Percentiles rank a stretch among this genome's conserved stretches.
These are phyloP conservation scores for Pisolithus thermaeus DNA, from an alignment of 1,284 basidiomycete genomes.

Conservation along the genomic window DNA sequence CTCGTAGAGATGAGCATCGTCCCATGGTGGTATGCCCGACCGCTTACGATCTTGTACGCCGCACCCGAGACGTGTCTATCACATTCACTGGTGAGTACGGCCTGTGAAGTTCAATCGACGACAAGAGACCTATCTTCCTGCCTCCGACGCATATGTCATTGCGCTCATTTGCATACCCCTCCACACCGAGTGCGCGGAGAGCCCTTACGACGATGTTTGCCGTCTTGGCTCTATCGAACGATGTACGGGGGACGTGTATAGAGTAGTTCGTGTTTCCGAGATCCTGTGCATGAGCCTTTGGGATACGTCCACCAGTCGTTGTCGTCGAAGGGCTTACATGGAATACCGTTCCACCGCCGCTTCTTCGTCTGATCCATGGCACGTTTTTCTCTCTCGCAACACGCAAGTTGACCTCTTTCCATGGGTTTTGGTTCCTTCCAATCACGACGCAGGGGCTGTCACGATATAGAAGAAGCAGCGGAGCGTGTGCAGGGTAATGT, in stretches of 20 bases:
- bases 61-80: conserved; percentile 84
- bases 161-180: conserved; percentile 80
- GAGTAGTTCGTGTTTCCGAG: conserved; percentile 97
- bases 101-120: not conserved
- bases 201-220: conserved; percentile 77
- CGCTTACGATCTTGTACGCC: conserved; percentile 93
- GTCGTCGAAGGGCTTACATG: conserved; percentile 57
- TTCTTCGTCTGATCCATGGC: conserved; percentile 81
- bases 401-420: conserved; percentile 88
- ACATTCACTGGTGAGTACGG: conserved; percentile 5
- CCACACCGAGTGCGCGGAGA: conserved; percentile 67
- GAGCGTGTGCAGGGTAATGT: conserved; percentile 57
- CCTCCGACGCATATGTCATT: conserved; percentile 84
- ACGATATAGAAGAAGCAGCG: conserved; percentile 84
- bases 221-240: conserved; percentile 80
- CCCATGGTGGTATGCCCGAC: conserved; percentile 94
- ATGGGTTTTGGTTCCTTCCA: conserved; percentile 96
- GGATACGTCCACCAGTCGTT: no score
- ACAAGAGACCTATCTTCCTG: conserved; percentile 71
- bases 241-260: conserved; percentile 78
- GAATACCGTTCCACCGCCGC: conserved; percentile 97
- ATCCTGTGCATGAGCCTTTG: conserved; percentile 52
- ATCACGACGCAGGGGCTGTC: conserved; percentile 91
- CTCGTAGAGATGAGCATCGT: conserved; percentile 95
- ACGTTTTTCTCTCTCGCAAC: conserved; percentile 49